Percentiles rank a stretch among this genome's conserved stretches.
Conservation (phyloP, 225 moss, liverwort and hornwort species). For the Lunularia cruciata region DNA sequence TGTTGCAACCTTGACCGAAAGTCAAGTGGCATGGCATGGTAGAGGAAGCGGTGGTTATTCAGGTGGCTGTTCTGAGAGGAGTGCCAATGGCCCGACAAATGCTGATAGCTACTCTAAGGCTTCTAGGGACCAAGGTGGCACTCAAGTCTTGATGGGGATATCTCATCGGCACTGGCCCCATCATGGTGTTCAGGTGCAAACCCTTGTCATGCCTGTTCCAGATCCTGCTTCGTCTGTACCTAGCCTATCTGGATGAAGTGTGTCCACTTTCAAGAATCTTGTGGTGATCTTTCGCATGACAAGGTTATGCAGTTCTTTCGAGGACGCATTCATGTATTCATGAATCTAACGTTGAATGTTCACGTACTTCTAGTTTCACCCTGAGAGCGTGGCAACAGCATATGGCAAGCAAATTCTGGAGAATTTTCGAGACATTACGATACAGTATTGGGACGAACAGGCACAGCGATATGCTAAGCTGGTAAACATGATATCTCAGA, state of each 20-base stretch:
- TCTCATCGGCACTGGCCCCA: conserved; percentile 83
- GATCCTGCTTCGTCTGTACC: too few species aligned
- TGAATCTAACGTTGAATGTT: too few species aligned
- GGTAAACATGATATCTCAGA: too few species aligned
- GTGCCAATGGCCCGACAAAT: conserved; percentile 24
- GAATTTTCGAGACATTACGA: conserved; percentile 79
- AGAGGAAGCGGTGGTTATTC: background rate
- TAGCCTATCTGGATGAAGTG: too few species aligned
- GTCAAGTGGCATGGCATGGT: conserved; percentile 18
- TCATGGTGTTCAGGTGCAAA: conserved; percentile 89
- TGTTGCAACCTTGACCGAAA: conserved; percentile 16
- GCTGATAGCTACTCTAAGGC: conserved; percentile 39
- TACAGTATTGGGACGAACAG: conserved; percentile 70
- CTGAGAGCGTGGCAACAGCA: conserved; percentile 94
- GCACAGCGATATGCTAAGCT: conserved; percentile 39
- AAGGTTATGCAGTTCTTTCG: background rate
- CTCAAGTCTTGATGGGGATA: conserved; percentile 83
- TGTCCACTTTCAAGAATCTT: background rate
- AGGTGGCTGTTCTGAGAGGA: background rate
- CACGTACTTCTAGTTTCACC: conserved; percentile 84
- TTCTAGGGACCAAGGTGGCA: conserved; percentile 34
- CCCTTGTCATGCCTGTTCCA: background rate
- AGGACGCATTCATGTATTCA: background rate
- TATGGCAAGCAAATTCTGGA: conserved; percentile 79
- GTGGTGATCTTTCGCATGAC: background rate